phyloP scores from a whole-genome alignment of 2,329 filamentous ascomycete genomes.

The Stachybotrys echinatus region DNA sequence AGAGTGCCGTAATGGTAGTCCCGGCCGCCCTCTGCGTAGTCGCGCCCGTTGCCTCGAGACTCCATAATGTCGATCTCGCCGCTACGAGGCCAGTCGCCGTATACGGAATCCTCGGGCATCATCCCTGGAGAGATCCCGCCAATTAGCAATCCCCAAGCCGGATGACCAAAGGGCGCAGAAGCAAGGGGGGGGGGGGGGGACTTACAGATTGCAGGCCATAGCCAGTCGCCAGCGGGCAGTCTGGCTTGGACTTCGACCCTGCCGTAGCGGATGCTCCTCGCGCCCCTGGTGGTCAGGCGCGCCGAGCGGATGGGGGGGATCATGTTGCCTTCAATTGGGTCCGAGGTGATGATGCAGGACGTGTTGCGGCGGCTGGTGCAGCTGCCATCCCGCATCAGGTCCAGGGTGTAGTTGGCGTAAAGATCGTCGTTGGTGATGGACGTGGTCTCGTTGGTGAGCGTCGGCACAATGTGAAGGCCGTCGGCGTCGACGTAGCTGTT shows the following conservation, averaged over 20 bases:
- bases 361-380: slow-evolving; percentile 32
- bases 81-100: slow-evolving; percentile 44
- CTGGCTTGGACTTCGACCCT: slow-evolving; percentile 48
- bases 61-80: slow-evolving; percentile 52
- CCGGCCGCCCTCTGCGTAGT: slow-evolving; percentile 37
- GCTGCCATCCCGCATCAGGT: slow-evolving; percentile 30
- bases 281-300: slow-evolving; percentile 40
- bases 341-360: slow-evolving; percentile 33
- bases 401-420: slow-evolving; percentile 34
- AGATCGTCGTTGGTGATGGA: slow-evolving; percentile 31
- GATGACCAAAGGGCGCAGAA: not conserved
- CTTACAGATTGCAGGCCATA: slow-evolving; percentile 43
- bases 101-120: slow-evolving; percentile 39
- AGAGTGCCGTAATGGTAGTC: slow-evolving; percentile 37
- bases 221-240: slow-evolving; percentile 47
- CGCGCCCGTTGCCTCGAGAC: slow-evolving; percentile 40
- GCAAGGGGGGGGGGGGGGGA: not conserved
- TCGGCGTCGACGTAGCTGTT: slow-evolving; percentile 43
- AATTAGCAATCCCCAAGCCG: not conserved
- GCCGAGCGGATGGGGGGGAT: slow-evolving; percentile 45
- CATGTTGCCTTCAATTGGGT: slow-evolving; percentile 37
- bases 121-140: slow-evolving; percentile 7
- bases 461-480: slow-evolving; percentile 51
- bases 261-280: slow-evolving; percentile 42
- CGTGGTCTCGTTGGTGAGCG: slow-evolving; percentile 37